phyloP scores from a whole-genome alignment of 2,329 filamentous ascomycete genomes.

The Aspergillus sp. region DNA sequence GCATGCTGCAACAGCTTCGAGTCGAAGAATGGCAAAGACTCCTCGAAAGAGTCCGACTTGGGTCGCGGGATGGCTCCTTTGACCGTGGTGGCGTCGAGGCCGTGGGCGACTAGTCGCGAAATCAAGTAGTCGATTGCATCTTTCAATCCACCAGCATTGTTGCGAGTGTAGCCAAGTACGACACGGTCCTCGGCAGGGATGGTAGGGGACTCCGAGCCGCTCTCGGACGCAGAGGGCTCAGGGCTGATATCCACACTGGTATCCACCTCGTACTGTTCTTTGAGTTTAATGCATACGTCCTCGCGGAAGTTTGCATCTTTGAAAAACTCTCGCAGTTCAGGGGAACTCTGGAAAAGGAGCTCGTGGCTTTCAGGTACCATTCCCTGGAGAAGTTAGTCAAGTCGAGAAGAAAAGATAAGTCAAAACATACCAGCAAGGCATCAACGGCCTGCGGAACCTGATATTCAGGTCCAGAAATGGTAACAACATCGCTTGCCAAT shows the following conservation, averaged over 20 bases:
- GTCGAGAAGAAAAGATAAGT: neutral
- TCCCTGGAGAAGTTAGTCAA: slow-evolving; percentile 57
- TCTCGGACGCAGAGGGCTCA: slow-evolving; percentile 37
- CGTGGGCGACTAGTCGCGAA: slow-evolving; percentile 80
- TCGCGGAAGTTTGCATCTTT: slow-evolving; percentile 78
- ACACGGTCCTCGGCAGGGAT: slow-evolving; percentile 58
- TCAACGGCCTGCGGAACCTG: slow-evolving; percentile 97
- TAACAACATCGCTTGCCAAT: slow-evolving; percentile 93
- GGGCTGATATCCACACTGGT: slow-evolving; percentile 67
- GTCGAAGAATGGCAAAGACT: slow-evolving; percentile 94
- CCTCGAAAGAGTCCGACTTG: slow-evolving; percentile 98
- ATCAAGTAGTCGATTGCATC: slow-evolving; percentile 96
- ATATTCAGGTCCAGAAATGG: slow-evolving; percentile 94
- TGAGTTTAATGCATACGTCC: slow-evolving; percentile 81
- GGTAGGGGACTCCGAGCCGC: slow-evolving; percentile 50
- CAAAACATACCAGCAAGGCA: slow-evolving; percentile 72
- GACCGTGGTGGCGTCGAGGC: slow-evolving; percentile 84
- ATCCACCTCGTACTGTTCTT: slow-evolving; percentile 89
- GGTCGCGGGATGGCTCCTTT: slow-evolving; percentile 97
- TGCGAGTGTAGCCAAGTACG: slow-evolving; percentile 85
- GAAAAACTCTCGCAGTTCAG: slow-evolving; percentile 79
- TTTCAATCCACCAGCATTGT: slow-evolving; percentile 92
- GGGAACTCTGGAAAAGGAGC: slow-evolving; percentile 76
- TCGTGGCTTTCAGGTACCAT: slow-evolving; percentile 98
- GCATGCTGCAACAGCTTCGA: slow-evolving; percentile 95